phyloP scores from a whole-genome alignment of 805 yeast species.

The Isabelozyma heimii region DNA sequence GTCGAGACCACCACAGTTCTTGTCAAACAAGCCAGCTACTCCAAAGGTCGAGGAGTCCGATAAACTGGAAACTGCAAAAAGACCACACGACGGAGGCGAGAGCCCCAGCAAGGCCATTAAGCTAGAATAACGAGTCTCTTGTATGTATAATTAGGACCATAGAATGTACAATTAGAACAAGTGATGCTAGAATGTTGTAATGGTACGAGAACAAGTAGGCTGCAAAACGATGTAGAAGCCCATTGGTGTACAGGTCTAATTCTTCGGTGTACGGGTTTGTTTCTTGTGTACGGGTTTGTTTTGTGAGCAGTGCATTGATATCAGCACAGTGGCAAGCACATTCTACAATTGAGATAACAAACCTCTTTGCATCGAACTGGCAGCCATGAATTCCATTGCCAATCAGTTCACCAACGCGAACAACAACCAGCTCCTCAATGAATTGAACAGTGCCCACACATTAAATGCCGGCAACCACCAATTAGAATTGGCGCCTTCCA shows the following conservation, averaged over 20 bases:
- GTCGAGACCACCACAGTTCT: constrained; percentile 36
- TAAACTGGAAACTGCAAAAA: neutral
- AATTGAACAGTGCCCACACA: constrained; percentile 24
- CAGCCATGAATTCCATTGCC: constrained; percentile 37
- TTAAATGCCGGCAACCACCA: constrained; percentile 15
- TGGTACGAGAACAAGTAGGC: too few relatives aligned
- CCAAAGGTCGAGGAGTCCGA: constrained; percentile 1
- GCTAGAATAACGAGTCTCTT: neutral
- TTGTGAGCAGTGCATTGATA: too few relatives aligned
- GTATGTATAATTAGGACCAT: neutral
- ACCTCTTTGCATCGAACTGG: neutral
- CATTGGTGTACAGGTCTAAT: too few relatives aligned
- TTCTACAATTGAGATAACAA: too few relatives aligned
- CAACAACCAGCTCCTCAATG: constrained; percentile 22
- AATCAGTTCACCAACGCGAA: constrained; percentile 33
- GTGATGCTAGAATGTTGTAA: too few relatives aligned
- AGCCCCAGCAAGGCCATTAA: neutral
- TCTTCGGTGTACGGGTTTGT: too few relatives aligned
- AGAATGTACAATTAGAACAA: too few relatives aligned
- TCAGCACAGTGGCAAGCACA: too few relatives aligned
- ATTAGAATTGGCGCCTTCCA: constrained; percentile 53
- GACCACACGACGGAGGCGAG: neutral
- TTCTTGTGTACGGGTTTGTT: too few relatives aligned
- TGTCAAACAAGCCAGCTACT: constrained; percentile 27
- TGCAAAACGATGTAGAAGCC: too few relatives aligned